Percentiles rank a stretch among this genome's conserved stretches.
phyloP scores from a whole-genome alignment of 345 rosid species.

The Cardiospermum halicacabum region DNA sequence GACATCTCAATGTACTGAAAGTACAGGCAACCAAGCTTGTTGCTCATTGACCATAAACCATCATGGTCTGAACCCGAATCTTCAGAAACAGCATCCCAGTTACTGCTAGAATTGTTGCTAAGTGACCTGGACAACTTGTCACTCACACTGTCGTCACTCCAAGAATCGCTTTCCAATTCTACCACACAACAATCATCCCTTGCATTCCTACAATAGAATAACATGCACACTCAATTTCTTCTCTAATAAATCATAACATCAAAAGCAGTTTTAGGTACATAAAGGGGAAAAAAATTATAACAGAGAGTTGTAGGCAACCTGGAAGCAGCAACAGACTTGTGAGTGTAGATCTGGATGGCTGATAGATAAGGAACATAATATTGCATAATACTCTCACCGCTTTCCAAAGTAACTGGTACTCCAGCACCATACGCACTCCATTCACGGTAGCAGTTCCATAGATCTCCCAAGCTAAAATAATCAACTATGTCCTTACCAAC shows the following conservation, averaged over 20 bases:
- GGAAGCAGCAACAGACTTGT: constrained; percentile 31
- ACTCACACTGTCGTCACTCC: constrained; percentile 61
- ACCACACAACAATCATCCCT: constrained; percentile 26
- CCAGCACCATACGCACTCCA: constrained; percentile 75
- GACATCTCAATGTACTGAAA: constrained; percentile 55
- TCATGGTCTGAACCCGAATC: constrained; percentile 50
- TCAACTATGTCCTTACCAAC: constrained; percentile 39
- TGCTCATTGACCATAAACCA: constrained; percentile 20
- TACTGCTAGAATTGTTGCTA: constrained; percentile 53
- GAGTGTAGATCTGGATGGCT: constrained; percentile 60
- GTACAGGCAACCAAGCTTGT: constrained; percentile 50
- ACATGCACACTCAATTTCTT: neutral
- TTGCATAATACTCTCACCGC: constrained; percentile 40
- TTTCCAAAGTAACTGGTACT: constrained; percentile 25
- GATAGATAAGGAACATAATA: constrained; percentile 71
- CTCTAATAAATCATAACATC: neutral
- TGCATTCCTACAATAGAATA: constrained; percentile 24
- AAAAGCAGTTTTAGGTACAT: neutral
- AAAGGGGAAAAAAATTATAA: neutral
- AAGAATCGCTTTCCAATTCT: constrained; percentile 52
- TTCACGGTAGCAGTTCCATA: constrained; percentile 67
- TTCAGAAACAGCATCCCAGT: constrained; percentile 62
- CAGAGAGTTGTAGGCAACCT: constrained; percentile 36
- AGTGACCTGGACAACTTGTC: constrained; percentile 56
- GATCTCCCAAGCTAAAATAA: constrained; percentile 57